phyloP scores from a whole-genome alignment of 352 stramenopile genomes.

The Phytophthora sansomeana region DNA sequence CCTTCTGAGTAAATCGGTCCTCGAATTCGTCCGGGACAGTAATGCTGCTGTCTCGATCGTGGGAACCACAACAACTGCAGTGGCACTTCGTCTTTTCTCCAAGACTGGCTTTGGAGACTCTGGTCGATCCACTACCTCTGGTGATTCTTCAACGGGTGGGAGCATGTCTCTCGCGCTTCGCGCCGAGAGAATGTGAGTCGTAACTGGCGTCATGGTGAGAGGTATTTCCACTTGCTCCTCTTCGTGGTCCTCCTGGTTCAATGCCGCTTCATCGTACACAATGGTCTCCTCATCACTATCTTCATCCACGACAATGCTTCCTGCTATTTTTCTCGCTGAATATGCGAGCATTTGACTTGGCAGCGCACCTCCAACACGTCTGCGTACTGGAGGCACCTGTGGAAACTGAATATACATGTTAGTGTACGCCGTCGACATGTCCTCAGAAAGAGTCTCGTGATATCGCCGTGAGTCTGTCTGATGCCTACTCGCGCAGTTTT shows the following conservation, averaged over 20 bases:
- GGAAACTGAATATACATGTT: conserved; percentile 77
- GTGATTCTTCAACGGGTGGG: conserved; percentile 8
- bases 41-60: conserved; percentile 17
- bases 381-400: conserved; percentile 43
- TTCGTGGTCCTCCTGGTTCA: conserved; percentile 1
- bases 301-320: conserved; percentile 6
- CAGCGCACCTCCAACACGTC: conserved; percentile 23
- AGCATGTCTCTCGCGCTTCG: conserved; percentile 6
- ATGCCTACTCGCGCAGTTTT: neutral
- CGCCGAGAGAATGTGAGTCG: conserved; percentile 7
- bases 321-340: conserved; percentile 8
- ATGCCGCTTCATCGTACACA: neutral
- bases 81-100: conserved; percentile 28
- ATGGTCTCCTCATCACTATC: conserved; percentile 2
- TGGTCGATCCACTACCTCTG: neutral
- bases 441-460: neutral
- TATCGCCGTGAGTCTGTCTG: neutral
- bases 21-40: conserved; percentile 1
- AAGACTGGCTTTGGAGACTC: conserved; percentile 5
- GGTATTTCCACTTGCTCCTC: conserved; percentile 4
- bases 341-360: neutral
- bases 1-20: conserved; percentile 12
- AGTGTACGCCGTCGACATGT: conserved; percentile 13
- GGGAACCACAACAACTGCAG: conserved; percentile 34
- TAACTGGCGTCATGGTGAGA: neutral